Base-by-base conservation (phyloP, 352 stramenopile species). In the Pythium utonaiense region DNA sequence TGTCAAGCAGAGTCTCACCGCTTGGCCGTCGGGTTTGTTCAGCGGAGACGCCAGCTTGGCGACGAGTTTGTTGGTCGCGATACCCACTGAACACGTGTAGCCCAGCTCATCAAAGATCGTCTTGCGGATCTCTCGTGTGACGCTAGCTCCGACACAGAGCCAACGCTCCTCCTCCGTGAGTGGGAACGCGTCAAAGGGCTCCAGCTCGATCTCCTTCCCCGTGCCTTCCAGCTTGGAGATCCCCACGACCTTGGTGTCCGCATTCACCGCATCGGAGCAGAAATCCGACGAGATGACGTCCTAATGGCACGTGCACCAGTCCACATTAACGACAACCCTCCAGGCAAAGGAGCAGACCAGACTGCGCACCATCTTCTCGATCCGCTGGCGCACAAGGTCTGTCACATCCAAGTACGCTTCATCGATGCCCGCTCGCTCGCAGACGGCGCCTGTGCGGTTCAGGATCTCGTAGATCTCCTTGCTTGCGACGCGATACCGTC, bases 401-500 rank as follows among this genome's bases (percentile, higher is more conserved):
- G 85, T 89, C 36, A 95, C 61, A 60, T 95, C 85, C 57, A 95
- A 71, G 54, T 89, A 95, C 7, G 81, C 84, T 66, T 95, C 85
- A 53, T 95, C 85, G 48, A 95, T 86, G 56, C 83, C 80, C 12
- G 80, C 85, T 60, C 88, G 88, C 64, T 95, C 83, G 21, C 82
- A 82, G 3, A 88, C 27, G 0, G 77, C 58, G 25, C 79, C 78
- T 45, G 84, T 69, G 25, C 67, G 66, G 30, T 68, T 45, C 10
- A 95, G 50, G 16, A 93, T 73, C 24, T 73, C 67, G 53, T 92
- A 95, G 45, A 93, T 91, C 57, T 84, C 81, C 25, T 83, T 75
- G 62, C 86, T 95, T 0, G 86, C 86, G 21, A 91, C 54, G 19
- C 83, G 79, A 56, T 95, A 95, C 41, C 86, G 85, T 33, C 83